Evolutionary conservation across 2,329 filamentous ascomycete species (phyloP), one percentile per base, ranked within the genome.

Genomic region (Apiospora saccharicola): DNA sequence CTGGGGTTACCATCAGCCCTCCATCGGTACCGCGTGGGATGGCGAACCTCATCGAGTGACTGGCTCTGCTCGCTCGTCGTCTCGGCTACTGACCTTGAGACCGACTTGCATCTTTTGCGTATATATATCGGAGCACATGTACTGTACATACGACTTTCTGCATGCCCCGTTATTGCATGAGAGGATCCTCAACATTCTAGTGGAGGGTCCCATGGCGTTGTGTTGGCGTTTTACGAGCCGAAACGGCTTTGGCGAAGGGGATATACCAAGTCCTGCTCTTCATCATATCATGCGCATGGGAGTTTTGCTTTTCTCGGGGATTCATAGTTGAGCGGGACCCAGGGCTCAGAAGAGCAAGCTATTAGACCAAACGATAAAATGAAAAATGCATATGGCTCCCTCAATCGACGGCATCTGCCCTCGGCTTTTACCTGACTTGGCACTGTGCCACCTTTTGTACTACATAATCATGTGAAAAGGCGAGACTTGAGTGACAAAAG

Each of bases 1-100:
- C 76, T 3, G 78, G 77, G 30, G 67, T 70, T 19, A 73, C 72
- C 24, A 73, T 68, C 6, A 64, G 68, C 26, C 71, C 72, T n/a
- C 72, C 72, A 4, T 72, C 71, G 4, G 71, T 71, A 19, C 72
- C 71, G 2, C 46, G 68, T 53, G 72, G 71, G 26, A 47, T 72
- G 22, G 70, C 70, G 41, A 43, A 51, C 13, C 47, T 73, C 16
- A 73, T 73, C 24, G 72, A 73, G 41, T 73, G 49, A 70, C 37
- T 41, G 57, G 57, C 34, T 64, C 8, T 64, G 19, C 57, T 64
- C 57, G 57, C 57, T 64, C 57, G 41, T 64, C 57, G 57, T 64
- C 34, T 64, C 34, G 57, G 57, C 57, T 41, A 64, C 57, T 64
- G 22, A 34, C 22, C 34, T 41, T 64, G 67, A 37, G 67, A n/a